Conservation (phyloP, 805 yeast species). For the Yamadazyma olivae region DNA sequence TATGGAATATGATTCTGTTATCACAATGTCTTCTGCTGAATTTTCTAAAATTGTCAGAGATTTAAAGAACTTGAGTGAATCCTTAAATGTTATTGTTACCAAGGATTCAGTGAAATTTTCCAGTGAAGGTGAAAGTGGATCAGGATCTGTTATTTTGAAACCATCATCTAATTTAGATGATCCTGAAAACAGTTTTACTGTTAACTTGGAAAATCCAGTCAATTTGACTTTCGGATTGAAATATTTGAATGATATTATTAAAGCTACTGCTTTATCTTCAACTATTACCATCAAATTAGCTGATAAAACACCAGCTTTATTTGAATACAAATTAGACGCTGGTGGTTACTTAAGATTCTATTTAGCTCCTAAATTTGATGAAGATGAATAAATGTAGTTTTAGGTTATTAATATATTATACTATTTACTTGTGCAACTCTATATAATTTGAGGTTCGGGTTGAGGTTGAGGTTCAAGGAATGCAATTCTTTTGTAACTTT, state of each 20-base stretch:
- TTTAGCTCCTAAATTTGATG: slow-evolving; percentile 97
- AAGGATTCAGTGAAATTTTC: slow-evolving; percentile 89
- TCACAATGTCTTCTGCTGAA: slow-evolving; percentile 84
- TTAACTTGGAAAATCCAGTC: slow-evolving; percentile 83
- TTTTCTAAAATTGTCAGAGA: slow-evolving; percentile 90
- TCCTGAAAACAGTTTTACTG: slow-evolving; percentile 69
- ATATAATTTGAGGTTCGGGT: too few relatives aligned
- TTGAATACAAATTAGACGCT: slow-evolving; percentile 80
- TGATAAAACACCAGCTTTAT: slow-evolving; percentile 88
- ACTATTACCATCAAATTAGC: slow-evolving; percentile 83
- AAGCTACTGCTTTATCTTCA: slow-evolving; percentile 77
- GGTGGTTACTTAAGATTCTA: slow-evolving; percentile 93
- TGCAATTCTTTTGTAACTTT: slow-evolving; percentile 45
- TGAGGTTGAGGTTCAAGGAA: slow-evolving; percentile 3
- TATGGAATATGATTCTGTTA: slow-evolving; percentile 82
- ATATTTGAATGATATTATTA: slow-evolving; percentile 86
- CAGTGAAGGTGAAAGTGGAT: slow-evolving; percentile 89
- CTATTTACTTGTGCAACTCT: too few relatives aligned
- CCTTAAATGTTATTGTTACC: slow-evolving; percentile 79
- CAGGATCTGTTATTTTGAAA: slow-evolving; percentile 82
- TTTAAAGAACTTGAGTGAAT: slow-evolving; percentile 80
- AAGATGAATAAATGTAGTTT: slow-evolving; percentile 77
- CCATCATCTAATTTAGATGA: slow-evolving; percentile 80
- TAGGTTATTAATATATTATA: neutral
- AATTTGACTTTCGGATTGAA: slow-evolving; percentile 88